These are phyloP conservation scores for Myriosclerotinia duriaeana DNA, from an alignment of 2,329 filamentous ascomycete genomes.

Conservation along the genomic window DNA sequence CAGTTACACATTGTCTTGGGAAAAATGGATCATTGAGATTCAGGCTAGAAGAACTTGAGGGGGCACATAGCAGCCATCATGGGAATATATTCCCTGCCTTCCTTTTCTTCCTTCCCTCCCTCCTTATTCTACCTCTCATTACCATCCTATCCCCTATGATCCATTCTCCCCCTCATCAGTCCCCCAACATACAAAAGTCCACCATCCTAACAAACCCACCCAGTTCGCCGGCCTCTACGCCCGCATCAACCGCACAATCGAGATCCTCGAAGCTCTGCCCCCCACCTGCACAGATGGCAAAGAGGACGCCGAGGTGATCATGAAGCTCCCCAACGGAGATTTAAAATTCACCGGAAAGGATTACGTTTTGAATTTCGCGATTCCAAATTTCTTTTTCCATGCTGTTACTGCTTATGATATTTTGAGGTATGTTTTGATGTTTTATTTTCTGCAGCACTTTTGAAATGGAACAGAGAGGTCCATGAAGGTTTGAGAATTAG, in stretches of 20 bases:
- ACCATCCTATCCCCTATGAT: background rate
- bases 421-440: constrained; percentile 47
- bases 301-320: constrained; percentile 44
- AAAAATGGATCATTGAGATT: background rate
- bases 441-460: background rate
- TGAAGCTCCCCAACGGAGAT: constrained; percentile 41
- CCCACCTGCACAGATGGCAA: constrained; percentile 46
- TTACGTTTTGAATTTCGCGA: constrained; percentile 50
- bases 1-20: constrained; percentile 42
- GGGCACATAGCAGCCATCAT: background rate
- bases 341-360: constrained; percentile 45
- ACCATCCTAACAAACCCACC: background rate
- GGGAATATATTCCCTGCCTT: background rate
- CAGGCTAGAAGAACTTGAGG: background rate
- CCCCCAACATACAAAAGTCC: background rate
- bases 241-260: constrained; percentile 49
- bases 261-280: constrained; percentile 48
- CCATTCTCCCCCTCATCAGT: background rate
- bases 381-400: constrained; percentile 67
- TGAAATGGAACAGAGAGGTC: too few relatives aligned
- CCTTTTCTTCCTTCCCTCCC: too few relatives aligned
- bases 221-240: constrained; percentile 50
- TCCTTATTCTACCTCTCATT: background rate
- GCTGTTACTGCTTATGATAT: constrained; percentile 58
- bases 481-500: too few relatives aligned